Base-by-base conservation (phyloP, 2,329 filamentous ascomycete genomes). In the Pestalotiopsis fici region DNA sequence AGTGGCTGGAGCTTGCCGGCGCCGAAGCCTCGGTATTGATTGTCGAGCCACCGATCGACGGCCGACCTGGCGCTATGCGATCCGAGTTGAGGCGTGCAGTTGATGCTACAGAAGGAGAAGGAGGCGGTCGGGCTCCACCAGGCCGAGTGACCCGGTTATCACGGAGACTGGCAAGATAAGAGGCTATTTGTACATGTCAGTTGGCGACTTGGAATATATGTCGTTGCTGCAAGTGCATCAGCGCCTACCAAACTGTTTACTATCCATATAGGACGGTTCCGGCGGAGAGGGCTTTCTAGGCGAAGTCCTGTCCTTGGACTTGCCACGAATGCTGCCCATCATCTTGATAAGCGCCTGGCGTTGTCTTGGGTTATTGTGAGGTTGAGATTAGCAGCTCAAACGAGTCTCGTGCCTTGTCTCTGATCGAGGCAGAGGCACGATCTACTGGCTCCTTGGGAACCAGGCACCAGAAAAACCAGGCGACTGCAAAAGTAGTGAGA, bases 101-200 rank as follows among this genome's bases (percentile, higher is more conserved):
- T 60, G 70, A 69, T 68, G 78, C 73, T 6, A 68, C 65, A 43
- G 80, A 75, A 18, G 87, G 86, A 43, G 80, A 74, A 18, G 87
- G 86, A 65, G 85, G 86, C 68, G 92, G 91, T 71, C 92, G 86
- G 62, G 91, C 91, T 69, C 92, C 92, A 66, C 88, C 91, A 9
- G 92, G 92, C 66, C 92, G 87, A 43, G 86, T 83, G 66, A 89
- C 83, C 64, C 90, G 89, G 78, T 87, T 92, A 72, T 86, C 88
- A 72, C 93, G 90, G 43, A 95, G 86, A 71, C 90, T 88, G 72
- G 90, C 85, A 43, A 94, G 86, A 78, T 94, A 95, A 68, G 85
- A 84, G 71, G 90, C 92, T 94, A 79, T 69, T 18, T 27, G 57
- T 43, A 28, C 54, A 59, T 23, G 71, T 55, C 43, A 47, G 57